Percentiles rank a stretch among this genome's conserved stretches.
These are phyloP conservation scores for Magnusiomyces ingens DNA, from an alignment of 1,139 yeast species.

Conservation along the genomic window DNA sequence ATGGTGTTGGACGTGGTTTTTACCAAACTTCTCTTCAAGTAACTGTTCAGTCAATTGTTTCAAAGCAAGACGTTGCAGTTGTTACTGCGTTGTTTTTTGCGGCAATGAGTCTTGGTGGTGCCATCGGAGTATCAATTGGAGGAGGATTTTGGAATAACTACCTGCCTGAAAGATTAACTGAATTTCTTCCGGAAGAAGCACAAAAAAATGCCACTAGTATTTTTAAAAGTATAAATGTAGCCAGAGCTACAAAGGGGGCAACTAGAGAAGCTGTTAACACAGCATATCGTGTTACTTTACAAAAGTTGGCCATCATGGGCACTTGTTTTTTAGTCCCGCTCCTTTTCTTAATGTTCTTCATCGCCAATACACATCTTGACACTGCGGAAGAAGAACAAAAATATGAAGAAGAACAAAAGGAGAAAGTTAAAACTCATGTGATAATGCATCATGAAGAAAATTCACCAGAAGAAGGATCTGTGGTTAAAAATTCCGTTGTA, in stretches of 20 bases:
- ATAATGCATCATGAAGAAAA: too few species aligned
- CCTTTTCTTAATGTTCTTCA: slow-evolving; percentile 12
- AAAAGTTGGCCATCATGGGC: slow-evolving; percentile 12
- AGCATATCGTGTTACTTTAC: slow-evolving; percentile 11
- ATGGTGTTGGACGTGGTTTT: slow-evolving; percentile 23
- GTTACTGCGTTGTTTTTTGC: slow-evolving; percentile 23
- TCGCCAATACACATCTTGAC: slow-evolving; percentile 11
- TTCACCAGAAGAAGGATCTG: background rate
- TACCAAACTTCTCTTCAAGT: slow-evolving; percentile 22
- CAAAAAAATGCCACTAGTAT: slow-evolving; percentile 12
- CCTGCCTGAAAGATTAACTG: slow-evolving; percentile 22
- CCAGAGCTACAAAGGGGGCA: slow-evolving; percentile 4
- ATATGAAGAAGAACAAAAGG: background rate
- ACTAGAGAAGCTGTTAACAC: slow-evolving; percentile 10
- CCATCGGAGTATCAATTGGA: slow-evolving; percentile 30
- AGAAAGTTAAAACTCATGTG: too few species aligned
- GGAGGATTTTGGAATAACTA: slow-evolving; percentile 30
- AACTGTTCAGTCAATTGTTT: slow-evolving; percentile 20
- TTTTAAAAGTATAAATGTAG: slow-evolving; percentile 12
- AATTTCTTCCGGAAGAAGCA: slow-evolving; percentile 18
- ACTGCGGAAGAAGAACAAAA: slow-evolving; percentile 1
- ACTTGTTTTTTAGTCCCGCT: slow-evolving; percentile 11
- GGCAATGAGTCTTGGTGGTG: slow-evolving; percentile 26
- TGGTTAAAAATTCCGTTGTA: background rate
- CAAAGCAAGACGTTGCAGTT: slow-evolving; percentile 21